phyloP scores from a whole-genome alignment of 2,329 filamentous ascomycete species.

The Dactylellina drechsleri region DNA sequence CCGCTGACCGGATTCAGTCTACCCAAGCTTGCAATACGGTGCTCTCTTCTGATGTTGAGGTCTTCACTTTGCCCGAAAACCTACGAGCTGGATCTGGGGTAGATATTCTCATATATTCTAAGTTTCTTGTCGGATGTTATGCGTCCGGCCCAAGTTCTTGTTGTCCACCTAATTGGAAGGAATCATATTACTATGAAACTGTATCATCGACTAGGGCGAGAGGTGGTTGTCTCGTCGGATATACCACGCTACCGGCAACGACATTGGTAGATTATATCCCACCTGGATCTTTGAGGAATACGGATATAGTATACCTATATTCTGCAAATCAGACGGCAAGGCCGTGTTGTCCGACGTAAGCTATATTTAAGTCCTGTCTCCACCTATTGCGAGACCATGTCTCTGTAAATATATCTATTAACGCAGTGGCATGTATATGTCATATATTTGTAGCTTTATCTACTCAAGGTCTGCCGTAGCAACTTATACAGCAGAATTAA shows the following conservation, averaged over 20 bases:
- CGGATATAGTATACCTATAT: slow-evolving; percentile 1
- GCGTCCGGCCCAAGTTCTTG: not conserved
- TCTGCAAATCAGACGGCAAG: not conserved
- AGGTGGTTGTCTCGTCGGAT: not conserved
- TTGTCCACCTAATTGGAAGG: slow-evolving; percentile 11
- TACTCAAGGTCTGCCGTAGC: not conserved
- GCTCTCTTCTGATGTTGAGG: not conserved
- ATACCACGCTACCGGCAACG: not conserved
- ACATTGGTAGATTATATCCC: not conserved
- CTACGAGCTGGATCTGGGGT: not conserved
- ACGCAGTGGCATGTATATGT: no score
- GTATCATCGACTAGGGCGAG: not conserved
- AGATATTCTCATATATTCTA: not conserved
- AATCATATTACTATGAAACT: not conserved
- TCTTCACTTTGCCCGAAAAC: not conserved
- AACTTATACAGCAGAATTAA: not conserved
- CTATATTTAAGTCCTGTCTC: no score
- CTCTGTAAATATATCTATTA: no score
- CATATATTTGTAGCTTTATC: not conserved
- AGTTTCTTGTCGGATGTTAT: slow-evolving; percentile 1
- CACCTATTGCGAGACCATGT: no score
- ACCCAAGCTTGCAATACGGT: not conserved
- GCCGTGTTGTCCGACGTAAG: slow-evolving; percentile 12
- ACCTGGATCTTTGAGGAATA: slow-evolving; percentile 2
- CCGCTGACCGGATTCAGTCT: not conserved